Percentiles rank a stretch among this genome's conserved stretches.
Evolutionary conservation across 2,329 filamentous ascomycete species (phyloP).

Genomic region (Colletotrichum tabaci): DNA sequence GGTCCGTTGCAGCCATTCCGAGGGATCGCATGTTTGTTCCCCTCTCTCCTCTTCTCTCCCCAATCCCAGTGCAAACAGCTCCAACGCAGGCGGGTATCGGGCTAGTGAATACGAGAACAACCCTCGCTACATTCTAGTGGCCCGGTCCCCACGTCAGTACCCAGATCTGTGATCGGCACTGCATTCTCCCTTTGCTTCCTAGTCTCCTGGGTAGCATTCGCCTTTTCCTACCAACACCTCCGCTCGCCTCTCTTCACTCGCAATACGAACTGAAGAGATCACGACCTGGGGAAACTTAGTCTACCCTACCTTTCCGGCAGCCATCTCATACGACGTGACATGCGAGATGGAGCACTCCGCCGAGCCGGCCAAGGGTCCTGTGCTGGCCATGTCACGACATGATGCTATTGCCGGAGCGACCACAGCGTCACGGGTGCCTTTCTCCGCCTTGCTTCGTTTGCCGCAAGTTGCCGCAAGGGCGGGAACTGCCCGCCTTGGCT

Average conservation of each 20-base stretch:
- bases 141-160: slow-evolving; percentile 29
- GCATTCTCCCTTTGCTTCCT: slow-evolving; percentile 17
- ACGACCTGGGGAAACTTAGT: slow-evolving; percentile 6
- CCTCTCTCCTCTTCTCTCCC: not conserved
- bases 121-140: slow-evolving; percentile 16
- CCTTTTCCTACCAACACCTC: not conserved
- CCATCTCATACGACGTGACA: slow-evolving; percentile 38
- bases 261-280: slow-evolving; percentile 35
- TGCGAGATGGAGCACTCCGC: slow-evolving; percentile 27
- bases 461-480: slow-evolving; percentile 8
- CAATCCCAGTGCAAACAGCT: not conserved
- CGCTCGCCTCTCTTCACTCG: slow-evolving; percentile 16
- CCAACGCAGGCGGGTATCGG: slow-evolving; percentile 3
- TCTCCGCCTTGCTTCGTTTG: not conserved
- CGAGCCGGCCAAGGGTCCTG: slow-evolving; percentile 26
- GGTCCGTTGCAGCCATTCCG: slow-evolving; percentile 18
- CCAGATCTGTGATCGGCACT: slow-evolving; percentile 38
- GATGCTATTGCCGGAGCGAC: slow-evolving; percentile 69
- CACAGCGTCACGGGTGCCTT: slow-evolving; percentile 73
- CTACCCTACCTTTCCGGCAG: slow-evolving; percentile 21
- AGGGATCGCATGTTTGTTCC: slow-evolving; percentile 8
- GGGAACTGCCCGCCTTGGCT: slow-evolving; percentile 17
- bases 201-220: slow-evolving; percentile 5
- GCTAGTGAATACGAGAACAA: slow-evolving; percentile 37
- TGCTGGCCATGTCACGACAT: slow-evolving; percentile 33